Evolutionary conservation across 2,329 filamentous ascomycete genomes (phyloP), one percentile per base, ranked within the genome.

Genomic region (Ampelomyces quisqualis): DNA sequence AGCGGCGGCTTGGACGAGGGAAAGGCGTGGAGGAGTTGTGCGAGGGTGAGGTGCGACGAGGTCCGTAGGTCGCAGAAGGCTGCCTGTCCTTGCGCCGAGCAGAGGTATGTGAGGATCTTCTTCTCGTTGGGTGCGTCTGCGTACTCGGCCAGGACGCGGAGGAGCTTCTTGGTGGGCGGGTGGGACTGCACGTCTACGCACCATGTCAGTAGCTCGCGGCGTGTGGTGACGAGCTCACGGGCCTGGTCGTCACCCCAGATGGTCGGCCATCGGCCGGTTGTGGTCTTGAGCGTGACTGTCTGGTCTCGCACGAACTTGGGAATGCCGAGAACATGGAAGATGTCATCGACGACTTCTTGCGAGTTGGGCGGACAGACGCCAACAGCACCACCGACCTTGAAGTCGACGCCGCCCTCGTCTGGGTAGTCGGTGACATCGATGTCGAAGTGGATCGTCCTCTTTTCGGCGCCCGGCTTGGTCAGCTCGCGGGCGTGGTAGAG

Each of bases 361-460:
- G 88, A 84, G 61, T 97, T 98, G 40, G 90, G 90, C 0, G 91
- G 90, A 64, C 88, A 89, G 43, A 98, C 81, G 26, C 93, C 93
- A 67, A 98, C 91, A 38, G 93, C 93, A 39, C 93, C 93, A 43
- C 93, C 93, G 13, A 98, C 93, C 64, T 91, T 90, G 77, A 97
- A 98, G 64, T 97, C 93, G 4, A 90, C 82, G 38, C 87, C 86
- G 40, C 79, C 78, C 71, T 94, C 89, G 14, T 82, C 79, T 0
- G 93, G 90, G 59, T 98, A 98, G 65, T 95, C 86, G 34, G 91
- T 96, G 34, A 98, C 86, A 60, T 98, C 93, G 30, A 98, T 81
- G 60, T 97, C 93, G 60, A 97, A 97, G 70, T 98, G 93, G 68
- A 91, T 95, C 0, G 93, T 98, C 46, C 91, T 81, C 80, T 98